Conservation (phyloP, 139 green algal genomes). For the Monoraphidium neglectum region DNA sequence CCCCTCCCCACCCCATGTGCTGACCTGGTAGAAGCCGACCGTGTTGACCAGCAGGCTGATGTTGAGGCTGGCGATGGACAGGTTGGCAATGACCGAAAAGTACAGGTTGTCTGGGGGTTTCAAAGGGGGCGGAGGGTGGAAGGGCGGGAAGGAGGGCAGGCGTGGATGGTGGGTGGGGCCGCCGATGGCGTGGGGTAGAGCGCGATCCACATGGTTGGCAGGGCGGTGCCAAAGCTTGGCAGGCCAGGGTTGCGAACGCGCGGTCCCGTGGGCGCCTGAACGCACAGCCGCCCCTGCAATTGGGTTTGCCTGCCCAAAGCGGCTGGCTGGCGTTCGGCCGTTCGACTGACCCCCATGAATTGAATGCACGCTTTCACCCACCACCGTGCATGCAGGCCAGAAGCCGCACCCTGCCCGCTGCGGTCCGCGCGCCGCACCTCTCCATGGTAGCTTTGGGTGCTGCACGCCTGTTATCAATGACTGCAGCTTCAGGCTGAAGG, state of each 20-base stretch:
- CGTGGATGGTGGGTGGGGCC: not conserved
- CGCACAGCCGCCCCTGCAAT: no score
- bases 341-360: no score
- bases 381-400: no score
- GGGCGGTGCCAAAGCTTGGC: no score
- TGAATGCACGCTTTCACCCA: no score
- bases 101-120: constrained; percentile 45
- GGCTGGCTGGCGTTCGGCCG: no score
- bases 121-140: not conserved
- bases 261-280: no score
- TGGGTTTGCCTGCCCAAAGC: no score
- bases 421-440: constrained; percentile 18
- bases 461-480: constrained; percentile 39
- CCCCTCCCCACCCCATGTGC: no score
- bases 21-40: constrained; percentile 73
- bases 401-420: not conserved
- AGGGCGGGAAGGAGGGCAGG: not conserved
- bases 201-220: no score
- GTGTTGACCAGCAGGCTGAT: constrained; percentile 64
- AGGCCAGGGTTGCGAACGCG: no score
- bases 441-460: constrained; percentile 37
- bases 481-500: constrained; percentile 24
- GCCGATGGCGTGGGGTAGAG: not conserved
- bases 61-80: constrained; percentile 65
- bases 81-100: constrained; percentile 55